A percentile compares a stretch with the other conserved stretches of the same genome.
Conservation (phyloP, 371 early-diverging fungal genomes). For the Zychaea mexicana region DNA sequence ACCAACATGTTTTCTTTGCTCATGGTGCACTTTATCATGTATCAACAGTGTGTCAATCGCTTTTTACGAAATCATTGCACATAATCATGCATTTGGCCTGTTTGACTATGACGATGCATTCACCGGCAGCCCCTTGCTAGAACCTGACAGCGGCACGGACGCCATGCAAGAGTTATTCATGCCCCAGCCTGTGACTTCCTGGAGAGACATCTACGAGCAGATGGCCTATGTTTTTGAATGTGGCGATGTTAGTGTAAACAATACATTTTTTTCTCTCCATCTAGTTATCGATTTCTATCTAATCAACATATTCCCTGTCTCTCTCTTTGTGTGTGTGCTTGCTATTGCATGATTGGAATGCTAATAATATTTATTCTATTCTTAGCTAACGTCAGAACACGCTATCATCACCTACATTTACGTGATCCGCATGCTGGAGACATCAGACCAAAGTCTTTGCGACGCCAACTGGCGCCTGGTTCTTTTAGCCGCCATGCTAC, state of each 20-base stretch:
- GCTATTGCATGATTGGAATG: neutral
- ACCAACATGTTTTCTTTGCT: too few species aligned
- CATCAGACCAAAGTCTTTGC: constrained; percentile 62
- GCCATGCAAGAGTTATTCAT: constrained; percentile 10
- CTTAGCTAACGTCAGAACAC: constrained; percentile 66
- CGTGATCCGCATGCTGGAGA: constrained; percentile 68
- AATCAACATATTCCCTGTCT: too few species aligned
- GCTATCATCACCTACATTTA: constrained; percentile 77
- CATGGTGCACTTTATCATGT: too few species aligned
- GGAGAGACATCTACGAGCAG: constrained; percentile 41
- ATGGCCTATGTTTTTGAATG: constrained; percentile 54
- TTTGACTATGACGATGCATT: constrained; percentile 35
- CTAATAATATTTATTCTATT: neutral
- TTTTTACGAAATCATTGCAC: constrained; percentile 31
- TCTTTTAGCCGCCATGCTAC: constrained; percentile 67
- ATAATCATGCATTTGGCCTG: constrained; percentile 27
- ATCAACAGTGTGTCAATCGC: constrained; percentile 36
- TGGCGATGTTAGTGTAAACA: constrained; percentile 41
- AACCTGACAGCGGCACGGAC: constrained; percentile 4
- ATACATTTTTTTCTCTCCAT: too few species aligned
- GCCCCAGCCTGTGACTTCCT: constrained; percentile 28
- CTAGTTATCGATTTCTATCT: too few species aligned
- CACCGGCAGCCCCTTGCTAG: constrained; percentile 18
- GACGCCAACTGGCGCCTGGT: constrained; percentile 76
- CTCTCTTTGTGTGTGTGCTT: too few species aligned